These are phyloP conservation scores for Dactylellina haptotyla DNA, from an alignment of 2,329 filamentous ascomycete species.

Conservation along the genomic window DNA sequence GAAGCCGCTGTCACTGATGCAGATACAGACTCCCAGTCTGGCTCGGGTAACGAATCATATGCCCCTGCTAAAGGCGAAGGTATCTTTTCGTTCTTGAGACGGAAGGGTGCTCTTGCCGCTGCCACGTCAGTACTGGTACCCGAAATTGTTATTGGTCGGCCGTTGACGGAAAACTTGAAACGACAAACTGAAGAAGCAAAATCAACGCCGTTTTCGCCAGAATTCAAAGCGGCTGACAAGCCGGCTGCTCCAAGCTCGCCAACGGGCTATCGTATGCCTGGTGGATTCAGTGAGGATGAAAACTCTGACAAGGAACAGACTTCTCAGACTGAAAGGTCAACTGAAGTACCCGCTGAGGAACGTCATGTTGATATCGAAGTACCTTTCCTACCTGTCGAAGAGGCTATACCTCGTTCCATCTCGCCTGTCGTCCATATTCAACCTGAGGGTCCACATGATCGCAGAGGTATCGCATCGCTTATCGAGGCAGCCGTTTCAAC, in stretches of 20 bases:
- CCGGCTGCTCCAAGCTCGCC: constrained; percentile 21
- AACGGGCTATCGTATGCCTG: constrained; percentile 33
- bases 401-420: constrained; percentile 9
- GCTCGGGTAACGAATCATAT: constrained; percentile 47
- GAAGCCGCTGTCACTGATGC: constrained; percentile 48
- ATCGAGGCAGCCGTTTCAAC: constrained; percentile 46
- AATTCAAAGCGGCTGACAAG: constrained; percentile 31
- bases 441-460: constrained; percentile 6
- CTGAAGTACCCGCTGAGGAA: constrained; percentile 11
- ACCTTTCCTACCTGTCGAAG: not conserved
- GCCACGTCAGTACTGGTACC: constrained; percentile 53
- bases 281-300: constrained; percentile 41
- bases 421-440: constrained; percentile 21
- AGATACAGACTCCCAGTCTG: constrained; percentile 25
- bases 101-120: constrained; percentile 34
- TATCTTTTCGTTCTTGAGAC: constrained; percentile 42
- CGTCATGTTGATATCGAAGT: constrained; percentile 2
- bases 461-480: constrained; percentile 32
- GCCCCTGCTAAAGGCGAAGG: constrained; percentile 43
- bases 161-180: constrained; percentile 20
- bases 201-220: constrained; percentile 15
- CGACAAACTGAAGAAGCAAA: constrained; percentile 15
- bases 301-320: constrained; percentile 15
- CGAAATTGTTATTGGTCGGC: constrained; percentile 26
- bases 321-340: constrained; percentile 9